phyloP scores from a whole-genome alignment of 345 rosid genomes.

The Hibiscus mutabilis region DNA sequence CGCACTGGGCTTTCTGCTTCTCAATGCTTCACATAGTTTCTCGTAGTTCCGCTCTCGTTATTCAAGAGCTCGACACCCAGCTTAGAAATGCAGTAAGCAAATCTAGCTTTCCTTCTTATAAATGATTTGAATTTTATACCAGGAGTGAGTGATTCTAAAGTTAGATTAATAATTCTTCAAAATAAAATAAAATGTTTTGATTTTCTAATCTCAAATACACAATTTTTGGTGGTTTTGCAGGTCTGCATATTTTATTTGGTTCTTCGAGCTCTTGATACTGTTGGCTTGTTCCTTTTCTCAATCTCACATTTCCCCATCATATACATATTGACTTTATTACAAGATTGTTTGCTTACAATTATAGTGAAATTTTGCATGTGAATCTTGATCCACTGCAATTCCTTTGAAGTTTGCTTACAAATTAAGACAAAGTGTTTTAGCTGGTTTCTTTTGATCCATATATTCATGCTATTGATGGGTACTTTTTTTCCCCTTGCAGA shows the following conservation, averaged over 20 bases:
- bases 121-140: too few species aligned
- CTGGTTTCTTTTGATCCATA: too few species aligned
- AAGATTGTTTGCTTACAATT: too few species aligned
- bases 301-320: background rate
- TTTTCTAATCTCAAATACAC: too few species aligned
- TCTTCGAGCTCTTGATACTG: conserved; percentile 95
- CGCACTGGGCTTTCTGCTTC: conserved; percentile 92
- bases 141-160: too few species aligned
- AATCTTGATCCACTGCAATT: too few species aligned
- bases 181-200: background rate
- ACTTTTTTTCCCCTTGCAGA: too few species aligned
- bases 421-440: too few species aligned
- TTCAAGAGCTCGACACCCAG: conserved; percentile 74
- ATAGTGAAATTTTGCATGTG: too few species aligned
- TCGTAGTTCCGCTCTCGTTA: conserved; percentile 78
- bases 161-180: too few species aligned
- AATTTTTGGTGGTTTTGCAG: conserved; percentile 31
- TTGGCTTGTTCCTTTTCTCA: conserved; percentile 44
- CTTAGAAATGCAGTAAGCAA: conserved; percentile 77
- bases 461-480: too few species aligned
- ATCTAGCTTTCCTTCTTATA: background rate
- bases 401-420: too few species aligned
- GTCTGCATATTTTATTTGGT: conserved; percentile 90
- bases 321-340: background rate
- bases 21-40: conserved; percentile 88